Conservation (phyloP, 257 asterid genomes). For the Capsicum baccatum region DNA sequence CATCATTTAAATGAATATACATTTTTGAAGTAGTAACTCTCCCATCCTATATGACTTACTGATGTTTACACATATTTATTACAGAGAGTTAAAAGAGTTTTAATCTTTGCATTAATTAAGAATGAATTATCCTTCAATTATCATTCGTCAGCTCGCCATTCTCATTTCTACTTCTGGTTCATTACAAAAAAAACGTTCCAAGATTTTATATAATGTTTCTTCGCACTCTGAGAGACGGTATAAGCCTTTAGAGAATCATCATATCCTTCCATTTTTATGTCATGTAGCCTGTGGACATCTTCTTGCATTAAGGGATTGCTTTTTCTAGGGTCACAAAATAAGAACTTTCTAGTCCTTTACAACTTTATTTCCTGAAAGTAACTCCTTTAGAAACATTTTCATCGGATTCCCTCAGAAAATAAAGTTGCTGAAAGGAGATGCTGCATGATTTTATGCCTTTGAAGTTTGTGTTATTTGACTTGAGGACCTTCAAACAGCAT, state of each 20-base stretch:
- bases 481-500: constrained; percentile 30
- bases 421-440: constrained; percentile 22
- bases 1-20: no score
- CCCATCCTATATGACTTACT: no score
- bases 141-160: neutral
- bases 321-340: neutral
- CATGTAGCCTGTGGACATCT: neutral
- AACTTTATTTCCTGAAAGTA: constrained; percentile 22
- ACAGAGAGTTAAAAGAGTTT: neutral
- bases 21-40: no score
- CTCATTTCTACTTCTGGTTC: neutral
- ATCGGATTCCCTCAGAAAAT: neutral
- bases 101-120: neutral
- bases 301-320: neutral
- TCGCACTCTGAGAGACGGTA: constrained; percentile 30
- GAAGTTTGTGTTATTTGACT: neutral
- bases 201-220: constrained; percentile 25
- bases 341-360: constrained; percentile 31
- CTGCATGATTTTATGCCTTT: constrained; percentile 3
- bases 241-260: constrained; percentile 46
- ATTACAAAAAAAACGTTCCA: neutral
- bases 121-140: neutral
- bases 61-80: no score
- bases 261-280: constrained; percentile 39
- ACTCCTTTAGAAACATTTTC: neutral